These are phyloP conservation scores for Spergularia azorica DNA, from an alignment of 179 eudicot species.

Conservation along the genomic window DNA sequence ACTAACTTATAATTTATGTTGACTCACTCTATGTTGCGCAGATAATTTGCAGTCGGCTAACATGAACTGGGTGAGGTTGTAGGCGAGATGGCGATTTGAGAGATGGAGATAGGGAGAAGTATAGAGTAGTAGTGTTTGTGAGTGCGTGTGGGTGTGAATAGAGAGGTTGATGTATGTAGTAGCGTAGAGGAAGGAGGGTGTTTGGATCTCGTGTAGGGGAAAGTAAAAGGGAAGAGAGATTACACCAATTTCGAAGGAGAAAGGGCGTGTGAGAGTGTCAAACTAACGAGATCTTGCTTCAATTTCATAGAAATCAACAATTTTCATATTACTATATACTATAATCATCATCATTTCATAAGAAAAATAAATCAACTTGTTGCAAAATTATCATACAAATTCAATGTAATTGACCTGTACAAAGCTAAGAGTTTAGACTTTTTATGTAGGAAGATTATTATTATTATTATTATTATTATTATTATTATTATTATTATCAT, in stretches of 20 bases:
- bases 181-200: slow-evolving; percentile 14
- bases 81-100: too few species aligned
- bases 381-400: background rate
- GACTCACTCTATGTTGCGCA: background rate
- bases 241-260: slow-evolving; percentile 48
- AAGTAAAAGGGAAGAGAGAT: slow-evolving; percentile 32
- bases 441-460: slow-evolving; percentile 19
- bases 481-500: background rate
- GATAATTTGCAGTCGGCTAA: slow-evolving; percentile 9
- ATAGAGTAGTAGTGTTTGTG: too few species aligned
- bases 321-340: background rate
- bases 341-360: background rate
- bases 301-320: slow-evolving; percentile 38
- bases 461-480: background rate
- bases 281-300: slow-evolving; percentile 52
- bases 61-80: background rate
- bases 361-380: background rate
- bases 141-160: background rate
- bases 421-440: slow-evolving; percentile 36
- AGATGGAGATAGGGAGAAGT: too few species aligned
- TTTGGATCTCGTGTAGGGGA: slow-evolving; percentile 44
- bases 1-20: background rate
- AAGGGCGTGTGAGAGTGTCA: slow-evolving; percentile 17
- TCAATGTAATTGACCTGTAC: slow-evolving; percentile 22
- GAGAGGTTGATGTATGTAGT: slow-evolving; percentile 1